These are phyloP conservation scores for Nepenthes alata DNA, from an alignment of 179 eudicot species.

Conservation along the genomic window DNA sequence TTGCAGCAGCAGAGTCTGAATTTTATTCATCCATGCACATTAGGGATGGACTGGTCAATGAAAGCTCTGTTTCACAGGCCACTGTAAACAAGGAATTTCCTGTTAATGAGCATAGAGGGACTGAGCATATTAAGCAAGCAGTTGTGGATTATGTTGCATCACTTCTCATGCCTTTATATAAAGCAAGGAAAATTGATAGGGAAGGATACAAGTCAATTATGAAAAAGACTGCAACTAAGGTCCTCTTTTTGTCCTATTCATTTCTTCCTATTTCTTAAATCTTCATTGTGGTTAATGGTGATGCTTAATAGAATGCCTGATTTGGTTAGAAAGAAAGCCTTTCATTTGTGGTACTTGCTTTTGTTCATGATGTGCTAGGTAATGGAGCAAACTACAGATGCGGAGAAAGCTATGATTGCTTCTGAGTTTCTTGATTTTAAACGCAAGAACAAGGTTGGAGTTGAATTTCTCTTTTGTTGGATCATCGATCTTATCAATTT, in stretches of 20 bases:
- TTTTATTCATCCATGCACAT: conserved; percentile 38
- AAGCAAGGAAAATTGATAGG: conserved; percentile 80
- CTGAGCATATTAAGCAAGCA: conserved; percentile 65
- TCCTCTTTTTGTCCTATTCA: conserved; percentile 9
- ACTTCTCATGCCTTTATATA: conserved; percentile 92
- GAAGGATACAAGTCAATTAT: conserved; percentile 90
- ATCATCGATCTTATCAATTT: neutral
- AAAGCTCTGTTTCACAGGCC: conserved; percentile 73
- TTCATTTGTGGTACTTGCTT: neutral
- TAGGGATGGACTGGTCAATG: conserved; percentile 47
- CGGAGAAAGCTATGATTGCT: conserved; percentile 84
- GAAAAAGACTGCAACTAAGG: conserved; percentile 99
- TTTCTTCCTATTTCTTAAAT: neutral
- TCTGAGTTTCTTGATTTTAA: conserved; percentile 84
- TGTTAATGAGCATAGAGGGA: conserved; percentile 54
- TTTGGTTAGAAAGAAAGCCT: neutral
- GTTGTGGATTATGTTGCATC: conserved; percentile 94
- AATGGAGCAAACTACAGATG: conserved; percentile 92
- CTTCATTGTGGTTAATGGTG: neutral
- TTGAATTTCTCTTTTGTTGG: neutral
- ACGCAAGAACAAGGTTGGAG: conserved; percentile 78
- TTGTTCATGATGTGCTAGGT: conserved; percentile 39
- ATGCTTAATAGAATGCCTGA: neutral
- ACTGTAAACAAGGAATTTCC: conserved; percentile 59
- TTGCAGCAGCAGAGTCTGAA: conserved; percentile 85